Base-by-base conservation (phyloP, 1,284 basidiomycete genomes). In the Pseudozyma sp. region DNA sequence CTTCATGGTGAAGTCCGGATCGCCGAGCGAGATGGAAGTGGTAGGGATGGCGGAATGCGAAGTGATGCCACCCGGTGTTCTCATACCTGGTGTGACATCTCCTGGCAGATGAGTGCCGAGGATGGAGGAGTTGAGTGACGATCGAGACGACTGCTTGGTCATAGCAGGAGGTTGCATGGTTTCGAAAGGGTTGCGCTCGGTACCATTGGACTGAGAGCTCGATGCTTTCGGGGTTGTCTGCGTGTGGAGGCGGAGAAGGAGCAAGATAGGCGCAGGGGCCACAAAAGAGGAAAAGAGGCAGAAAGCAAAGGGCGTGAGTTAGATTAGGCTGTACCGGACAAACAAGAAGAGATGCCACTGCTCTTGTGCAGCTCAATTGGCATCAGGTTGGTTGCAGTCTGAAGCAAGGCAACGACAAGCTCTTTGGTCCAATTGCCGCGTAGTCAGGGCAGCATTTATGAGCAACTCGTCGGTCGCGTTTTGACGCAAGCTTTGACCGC, bases 1-100 rank as follows among this genome's bases (percentile, higher is more conserved):
- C 52, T 76, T 78, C 75, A 85, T 85, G 52, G 83, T 80, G 49
- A 85, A 85, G 52, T 85, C 83, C 0, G 82, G 81, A 38, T 73
- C 79, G 31, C 65, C 59, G 40, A 73, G 71, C 18, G 75, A 76
- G 43, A 81, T 60, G 25, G 76, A 77, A 5, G 81, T 83, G 50
- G 81, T 83, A 9, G 81, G 76, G 14, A 80, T 72, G 56, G 71
- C 70, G 0, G 76, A 72, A 31, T 81, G 79, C 34, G 76, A 76
- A 5, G 73, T 63, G 57, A 80, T 70, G 42, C 79, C 80, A 11
- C 81, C 81, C 3, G 81, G 80, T 5, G 81, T 83, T 19, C 74
- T 53, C 44, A 83, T 45, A n/a, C 80, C 80, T 14, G 80, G 78
- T 3, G 78, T 81, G 16, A 56, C 43, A 48, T 72, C 67, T 35